A percentile compares a stretch with the other conserved stretches of the same genome.
Conservation (phyloP, 176 grass and related monocot species). For the Aechmea fasciata region DNA sequence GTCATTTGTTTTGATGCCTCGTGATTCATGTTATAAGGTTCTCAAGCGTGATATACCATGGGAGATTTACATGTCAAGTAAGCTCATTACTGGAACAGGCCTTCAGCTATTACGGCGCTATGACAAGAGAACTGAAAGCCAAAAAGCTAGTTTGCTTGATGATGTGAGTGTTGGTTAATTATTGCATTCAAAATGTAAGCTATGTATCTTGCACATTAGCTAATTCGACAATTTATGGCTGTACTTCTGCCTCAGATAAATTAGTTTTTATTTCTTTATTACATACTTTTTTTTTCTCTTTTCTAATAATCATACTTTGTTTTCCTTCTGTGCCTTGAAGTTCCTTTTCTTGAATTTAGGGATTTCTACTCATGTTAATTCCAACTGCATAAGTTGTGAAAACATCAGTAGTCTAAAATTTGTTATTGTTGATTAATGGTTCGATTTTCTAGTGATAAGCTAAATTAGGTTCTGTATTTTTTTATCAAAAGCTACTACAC, state of each 20-base stretch:
- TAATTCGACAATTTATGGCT: too few species aligned
- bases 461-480: too few species aligned
- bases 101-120: slow-evolving; percentile 77
- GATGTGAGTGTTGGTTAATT: slow-evolving; percentile 45
- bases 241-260: too few species aligned
- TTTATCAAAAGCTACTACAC: too few species aligned
- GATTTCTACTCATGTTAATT: too few species aligned
- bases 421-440: too few species aligned
- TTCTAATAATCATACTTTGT: not conserved
- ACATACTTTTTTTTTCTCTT: not conserved
- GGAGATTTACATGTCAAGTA: slow-evolving; percentile 91
- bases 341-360: not conserved
- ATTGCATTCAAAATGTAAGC: not conserved
- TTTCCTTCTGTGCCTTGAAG: not conserved
- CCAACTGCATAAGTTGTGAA: too few species aligned
- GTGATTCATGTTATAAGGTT: slow-evolving; percentile 54
- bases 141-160: slow-evolving; percentile 71
- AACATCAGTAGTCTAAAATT: too few species aligned
- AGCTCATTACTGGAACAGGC: slow-evolving; percentile 72
- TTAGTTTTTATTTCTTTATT: too few species aligned
- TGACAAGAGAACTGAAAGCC: slow-evolving; percentile 67
- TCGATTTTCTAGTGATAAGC: too few species aligned
- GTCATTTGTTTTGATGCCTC: slow-evolving; percentile 18
- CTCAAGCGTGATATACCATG: slow-evolving; percentile 97
- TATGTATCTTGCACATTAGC: too few species aligned